Percentiles rank a stretch among this genome's conserved stretches.
Evolutionary conservation across 306 rosid species (phyloP).

Genomic region (Heteromeles arbutifolia): DNA sequence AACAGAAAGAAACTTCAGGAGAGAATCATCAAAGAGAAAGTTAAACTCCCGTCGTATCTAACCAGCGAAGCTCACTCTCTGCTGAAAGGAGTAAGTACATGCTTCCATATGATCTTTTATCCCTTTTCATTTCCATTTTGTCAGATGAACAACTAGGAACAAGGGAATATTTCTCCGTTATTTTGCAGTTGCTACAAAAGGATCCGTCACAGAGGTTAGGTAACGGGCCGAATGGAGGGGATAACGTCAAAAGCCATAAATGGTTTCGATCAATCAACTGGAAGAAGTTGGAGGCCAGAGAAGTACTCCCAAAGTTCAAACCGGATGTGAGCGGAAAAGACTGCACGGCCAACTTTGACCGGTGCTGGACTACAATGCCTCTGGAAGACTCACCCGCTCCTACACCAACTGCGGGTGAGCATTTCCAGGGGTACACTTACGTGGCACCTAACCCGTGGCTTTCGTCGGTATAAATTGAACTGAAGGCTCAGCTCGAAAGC

Average conservation of each 20-base stretch:
- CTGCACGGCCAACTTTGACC: constrained; percentile 80
- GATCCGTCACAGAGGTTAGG: constrained; percentile 78
- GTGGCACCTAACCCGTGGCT: constrained; percentile 91
- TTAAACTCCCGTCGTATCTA: constrained; percentile 76
- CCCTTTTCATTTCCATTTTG: neutral
- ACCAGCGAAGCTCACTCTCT: constrained; percentile 82
- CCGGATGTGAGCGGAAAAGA: constrained; percentile 82
- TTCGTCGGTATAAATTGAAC: constrained; percentile 41
- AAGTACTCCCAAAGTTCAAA: constrained; percentile 67
- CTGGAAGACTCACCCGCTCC: constrained; percentile 83
- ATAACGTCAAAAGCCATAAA: constrained; percentile 63
- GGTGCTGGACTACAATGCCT: constrained; percentile 93
- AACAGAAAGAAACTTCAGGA: constrained; percentile 95
- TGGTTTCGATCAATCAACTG: constrained; percentile 84
- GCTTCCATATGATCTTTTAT: neutral
- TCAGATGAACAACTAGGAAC: neutral
- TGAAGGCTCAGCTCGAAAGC: constrained; percentile 14
- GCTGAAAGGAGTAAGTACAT: constrained; percentile 80
- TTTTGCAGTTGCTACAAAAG: constrained; percentile 71
- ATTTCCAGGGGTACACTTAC: constrained; percentile 80
- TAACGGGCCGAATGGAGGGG: constrained; percentile 73
- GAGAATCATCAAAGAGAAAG: constrained; percentile 78
- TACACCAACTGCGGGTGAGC: constrained; percentile 75
- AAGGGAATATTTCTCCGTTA: constrained; percentile 3
- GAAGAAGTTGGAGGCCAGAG: constrained; percentile 89